These are phyloP conservation scores for Phialocephala sp. DNA, from an alignment of 2,329 filamentous ascomycete species.

Conservation along the genomic window DNA sequence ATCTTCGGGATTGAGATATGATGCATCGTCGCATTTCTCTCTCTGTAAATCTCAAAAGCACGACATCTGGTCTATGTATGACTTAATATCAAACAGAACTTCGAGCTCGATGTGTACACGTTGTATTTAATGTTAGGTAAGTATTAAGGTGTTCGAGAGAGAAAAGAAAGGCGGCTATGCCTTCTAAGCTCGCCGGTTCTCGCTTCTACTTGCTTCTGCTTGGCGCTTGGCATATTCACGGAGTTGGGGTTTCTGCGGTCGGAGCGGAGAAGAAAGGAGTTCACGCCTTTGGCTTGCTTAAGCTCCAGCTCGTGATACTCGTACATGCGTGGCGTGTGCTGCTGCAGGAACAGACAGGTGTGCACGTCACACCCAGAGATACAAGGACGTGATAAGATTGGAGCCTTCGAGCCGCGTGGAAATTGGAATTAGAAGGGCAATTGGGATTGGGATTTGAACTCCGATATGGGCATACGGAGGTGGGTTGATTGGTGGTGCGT, in stretches of 20 bases:
- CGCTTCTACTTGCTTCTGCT: too few relatives aligned
- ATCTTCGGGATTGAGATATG: too few relatives aligned
- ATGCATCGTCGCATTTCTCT: too few relatives aligned
- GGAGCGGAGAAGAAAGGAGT: neutral
- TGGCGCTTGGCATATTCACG: too few relatives aligned
- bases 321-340: neutral
- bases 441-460: neutral
- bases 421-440: neutral
- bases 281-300: constrained; percentile 5
- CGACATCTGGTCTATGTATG: too few relatives aligned
- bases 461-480: neutral
- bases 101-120: too few relatives aligned
- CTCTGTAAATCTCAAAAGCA: too few relatives aligned
- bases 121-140: neutral
- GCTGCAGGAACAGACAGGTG: neutral
- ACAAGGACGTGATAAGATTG: neutral
- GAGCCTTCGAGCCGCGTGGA: neutral
- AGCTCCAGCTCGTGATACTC: neutral
- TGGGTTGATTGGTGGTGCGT: neutral
- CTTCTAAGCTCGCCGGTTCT: neutral
- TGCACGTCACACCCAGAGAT: neutral
- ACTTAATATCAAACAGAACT: too few relatives aligned
- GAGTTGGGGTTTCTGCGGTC: neutral
- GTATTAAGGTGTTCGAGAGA: neutral
- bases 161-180: neutral